phyloP scores from a whole-genome alignment of 1,139 yeast genomes.

The Nematodospora anomalae region DNA sequence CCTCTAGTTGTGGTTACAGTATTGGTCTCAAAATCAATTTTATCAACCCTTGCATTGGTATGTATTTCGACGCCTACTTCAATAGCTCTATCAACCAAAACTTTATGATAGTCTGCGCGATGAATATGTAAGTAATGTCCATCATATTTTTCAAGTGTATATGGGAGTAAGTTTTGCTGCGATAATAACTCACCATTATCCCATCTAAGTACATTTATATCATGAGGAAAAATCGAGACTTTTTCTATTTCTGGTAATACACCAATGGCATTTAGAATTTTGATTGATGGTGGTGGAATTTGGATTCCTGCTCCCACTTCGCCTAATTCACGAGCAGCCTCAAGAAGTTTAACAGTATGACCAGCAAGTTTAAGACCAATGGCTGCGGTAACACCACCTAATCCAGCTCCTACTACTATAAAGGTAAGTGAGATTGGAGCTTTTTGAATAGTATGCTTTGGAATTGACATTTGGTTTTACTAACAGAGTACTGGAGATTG shows the following conservation, averaged over 20 bases:
- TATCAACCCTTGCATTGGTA: conserved; percentile 22
- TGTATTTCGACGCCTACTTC: conserved; percentile 24
- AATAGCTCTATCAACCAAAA: conserved; percentile 23
- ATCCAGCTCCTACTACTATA: conserved; percentile 32
- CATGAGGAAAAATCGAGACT: conserved; percentile 25
- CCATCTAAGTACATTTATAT: conserved; percentile 24
- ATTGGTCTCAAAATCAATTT: conserved; percentile 22
- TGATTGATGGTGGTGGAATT: conserved; percentile 33
- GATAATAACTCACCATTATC: conserved; percentile 24
- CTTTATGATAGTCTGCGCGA: conserved; percentile 30
- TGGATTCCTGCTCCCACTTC: conserved; percentile 46
- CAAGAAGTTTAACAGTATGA: conserved; percentile 32
- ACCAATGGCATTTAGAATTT: conserved; percentile 26
- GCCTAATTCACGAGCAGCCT: conserved; percentile 29
- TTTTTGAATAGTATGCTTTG: conserved; percentile 9
- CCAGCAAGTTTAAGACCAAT: conserved; percentile 32
- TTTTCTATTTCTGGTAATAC: conserved; percentile 21
- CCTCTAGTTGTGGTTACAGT: conserved; percentile 25
- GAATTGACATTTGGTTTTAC: conserved; percentile 3
- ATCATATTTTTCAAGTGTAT: conserved; percentile 20
- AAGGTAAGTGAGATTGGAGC: conserved; percentile 8
- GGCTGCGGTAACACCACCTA: conserved; percentile 39
- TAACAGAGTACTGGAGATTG: too few species aligned
- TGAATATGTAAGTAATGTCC: conserved; percentile 27
- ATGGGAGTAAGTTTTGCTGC: conserved; percentile 23